Base-by-base conservation (phyloP, 306 rosid species). In the Citrullus colocynthis region DNA sequence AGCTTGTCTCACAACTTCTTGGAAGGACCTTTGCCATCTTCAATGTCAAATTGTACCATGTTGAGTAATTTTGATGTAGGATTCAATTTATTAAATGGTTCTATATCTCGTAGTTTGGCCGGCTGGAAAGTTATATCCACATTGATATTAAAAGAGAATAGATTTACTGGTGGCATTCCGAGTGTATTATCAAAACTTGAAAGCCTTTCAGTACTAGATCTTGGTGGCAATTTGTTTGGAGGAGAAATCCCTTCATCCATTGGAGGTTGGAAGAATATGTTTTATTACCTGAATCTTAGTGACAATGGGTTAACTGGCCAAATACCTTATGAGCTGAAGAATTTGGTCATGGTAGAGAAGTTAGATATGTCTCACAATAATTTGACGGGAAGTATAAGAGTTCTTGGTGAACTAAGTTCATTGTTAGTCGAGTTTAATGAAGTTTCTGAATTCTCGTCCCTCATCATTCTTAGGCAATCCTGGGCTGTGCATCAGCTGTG, bases 331-430 rank as follows among this genome's bases (percentile, higher is more conserved):
- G 96, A 87, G 82, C 65, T 94, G 2, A 80, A 84, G 21, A 82
- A 75, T 34, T 67, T 91, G 81, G 66, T 55, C 20, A 80, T 0
- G 24, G 83, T 90, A 15, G 84, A 44, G 77, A 21, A 6, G 11
- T n/a, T 95, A 69, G 96, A 90, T 83, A 56, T 95, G 10, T 92
- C 98, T 70, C 83, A 52, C 32, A 95, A 92, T 87, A 88, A 95
- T 78, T 86, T 95, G 87, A 88, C 89, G 15, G 97, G 97, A 83
- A 83, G 79, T 82, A 77, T 88, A 61, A 13, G 78, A 4, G 83
- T 78, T 73, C 86, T 95, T 28, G 90, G 77, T 24, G 73, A 79
- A 18, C 83, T 92, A 58, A 21, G 16, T 44, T 88, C 96, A 24
- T 65, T 48, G 4, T 60, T 92, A 57, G 28, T 72, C 41, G 75